Conservation (phyloP, 1,139 yeast genomes). For the Pichia sp. region DNA sequence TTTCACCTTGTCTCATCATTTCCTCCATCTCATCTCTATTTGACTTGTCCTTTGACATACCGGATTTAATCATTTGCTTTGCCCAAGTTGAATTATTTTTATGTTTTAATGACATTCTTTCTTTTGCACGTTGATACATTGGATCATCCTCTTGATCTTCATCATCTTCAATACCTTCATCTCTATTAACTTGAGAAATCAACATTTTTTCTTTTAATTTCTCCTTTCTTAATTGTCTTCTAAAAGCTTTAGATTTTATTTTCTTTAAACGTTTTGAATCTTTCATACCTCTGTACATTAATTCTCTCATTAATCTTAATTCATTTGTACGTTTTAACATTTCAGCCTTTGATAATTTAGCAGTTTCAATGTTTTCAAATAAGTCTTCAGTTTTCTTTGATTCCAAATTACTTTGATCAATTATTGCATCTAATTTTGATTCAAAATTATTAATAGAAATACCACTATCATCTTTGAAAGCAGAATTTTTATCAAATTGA, state of each 20-base stretch:
- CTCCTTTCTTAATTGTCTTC: slow-evolving; percentile 82
- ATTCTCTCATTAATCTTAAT: slow-evolving; percentile 84
- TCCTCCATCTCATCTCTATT: slow-evolving; percentile 89
- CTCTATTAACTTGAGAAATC: slow-evolving; percentile 31
- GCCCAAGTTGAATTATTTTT: slow-evolving; percentile 91
- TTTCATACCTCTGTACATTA: slow-evolving; percentile 92
- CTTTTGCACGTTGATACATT: slow-evolving; percentile 72
- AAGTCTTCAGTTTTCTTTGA: slow-evolving; percentile 65
- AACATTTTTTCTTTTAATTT: slow-evolving; percentile 60
- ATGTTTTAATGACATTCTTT: slow-evolving; percentile 87
- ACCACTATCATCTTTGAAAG: slow-evolving; percentile 43
- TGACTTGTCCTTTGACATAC: slow-evolving; percentile 78
- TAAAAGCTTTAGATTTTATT: slow-evolving; percentile 86
- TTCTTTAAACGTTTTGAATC: slow-evolving; percentile 87
- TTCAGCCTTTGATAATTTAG: slow-evolving; percentile 76
- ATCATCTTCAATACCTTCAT: slow-evolving; percentile 47
- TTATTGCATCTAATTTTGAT: slow-evolving; percentile 51
- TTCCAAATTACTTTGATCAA: slow-evolving; percentile 65
- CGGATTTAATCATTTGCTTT: slow-evolving; percentile 80
- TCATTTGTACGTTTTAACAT: slow-evolving; percentile 72
- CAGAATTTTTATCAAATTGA: slow-evolving; percentile 40
- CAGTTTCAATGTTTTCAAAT: slow-evolving; percentile 83
- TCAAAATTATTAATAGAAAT: slow-evolving; percentile 60
- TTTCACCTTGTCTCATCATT: slow-evolving; percentile 84
- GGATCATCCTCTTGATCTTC: slow-evolving; percentile 52